These are phyloP conservation scores for Aspergillus cavernicola DNA, from an alignment of 495 filamentous ascomycete species.

Conservation along the genomic window DNA sequence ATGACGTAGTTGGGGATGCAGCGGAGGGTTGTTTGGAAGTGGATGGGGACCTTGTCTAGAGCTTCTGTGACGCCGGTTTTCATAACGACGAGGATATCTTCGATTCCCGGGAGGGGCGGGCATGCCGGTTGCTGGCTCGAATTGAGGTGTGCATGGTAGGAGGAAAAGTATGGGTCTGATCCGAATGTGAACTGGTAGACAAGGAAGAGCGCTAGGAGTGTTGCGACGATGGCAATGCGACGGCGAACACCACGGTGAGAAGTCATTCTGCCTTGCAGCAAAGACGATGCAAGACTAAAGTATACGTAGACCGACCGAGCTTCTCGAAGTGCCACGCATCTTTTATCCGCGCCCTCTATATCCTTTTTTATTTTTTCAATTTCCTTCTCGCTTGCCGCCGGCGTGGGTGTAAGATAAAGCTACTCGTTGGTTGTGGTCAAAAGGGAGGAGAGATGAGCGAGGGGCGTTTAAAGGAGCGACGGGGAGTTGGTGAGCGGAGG, in stretches of 20 bases:
- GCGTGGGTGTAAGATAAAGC: not conserved
- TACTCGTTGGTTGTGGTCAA: not conserved
- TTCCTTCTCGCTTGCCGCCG: not conserved
- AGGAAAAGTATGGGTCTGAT: not conserved
- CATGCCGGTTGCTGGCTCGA: conserved; percentile 9
- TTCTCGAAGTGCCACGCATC: not conserved
- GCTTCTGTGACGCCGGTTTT: conserved; percentile 50
- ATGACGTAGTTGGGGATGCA: conserved; percentile 46
- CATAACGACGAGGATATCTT: conserved; percentile 40
- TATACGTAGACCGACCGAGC: not conserved
- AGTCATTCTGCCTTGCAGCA: conserved; percentile 1
- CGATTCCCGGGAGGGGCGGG: conserved; percentile 28
- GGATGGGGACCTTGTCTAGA: conserved; percentile 39
- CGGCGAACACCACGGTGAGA: conserved; percentile 4
- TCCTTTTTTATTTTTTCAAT: not conserved
- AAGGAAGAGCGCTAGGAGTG: conserved; percentile 1
- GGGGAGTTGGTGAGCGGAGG: not conserved
- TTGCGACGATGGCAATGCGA: conserved; percentile 5
- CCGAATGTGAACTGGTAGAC: conserved; percentile 6
- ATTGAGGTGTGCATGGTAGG: not conserved
- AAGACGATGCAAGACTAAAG: not conserved
- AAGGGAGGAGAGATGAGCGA: not conserved
- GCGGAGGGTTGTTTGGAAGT: conserved; percentile 42
- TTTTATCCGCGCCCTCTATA: not conserved
- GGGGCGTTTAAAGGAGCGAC: not conserved